These are phyloP conservation scores for Rhododendron mucronatum DNA, from an alignment of 148 eudicot species.

Conservation along the genomic window DNA sequence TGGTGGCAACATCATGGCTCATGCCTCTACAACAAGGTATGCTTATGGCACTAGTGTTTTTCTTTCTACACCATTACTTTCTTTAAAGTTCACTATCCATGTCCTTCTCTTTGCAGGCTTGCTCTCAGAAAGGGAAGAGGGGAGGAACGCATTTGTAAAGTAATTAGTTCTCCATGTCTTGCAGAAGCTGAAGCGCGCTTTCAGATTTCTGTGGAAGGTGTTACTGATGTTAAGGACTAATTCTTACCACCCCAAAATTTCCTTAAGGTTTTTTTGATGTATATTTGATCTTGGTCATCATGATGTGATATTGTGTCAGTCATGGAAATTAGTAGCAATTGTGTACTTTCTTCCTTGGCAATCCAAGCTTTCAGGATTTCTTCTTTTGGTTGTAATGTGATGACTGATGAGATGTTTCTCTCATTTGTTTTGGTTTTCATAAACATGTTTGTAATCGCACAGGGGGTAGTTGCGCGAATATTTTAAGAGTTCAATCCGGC, in stretches of 20 bases:
- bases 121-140: conserved; percentile 91
- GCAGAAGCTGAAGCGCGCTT: conserved; percentile 97
- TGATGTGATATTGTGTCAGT: conserved; percentile 5
- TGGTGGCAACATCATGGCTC: conserved; percentile 99
- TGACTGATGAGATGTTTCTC: not conserved
- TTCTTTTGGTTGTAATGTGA: conserved; percentile 3
- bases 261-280: not conserved
- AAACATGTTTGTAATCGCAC: not conserved
- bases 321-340: not conserved
- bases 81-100: not conserved
- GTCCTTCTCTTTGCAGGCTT: conserved; percentile 41
- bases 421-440: not conserved
- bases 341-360: not conserved
- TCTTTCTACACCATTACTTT: not conserved
- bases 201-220: conserved; percentile 75
- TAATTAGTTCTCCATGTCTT: conserved; percentile 92
- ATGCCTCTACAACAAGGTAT: conserved; percentile 94
- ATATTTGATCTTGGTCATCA: not conserved
- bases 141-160: conserved; percentile 92
- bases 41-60: conserved; percentile 5
- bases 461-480: not conserved
- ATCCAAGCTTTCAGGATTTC: not conserved
- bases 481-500: not conserved
- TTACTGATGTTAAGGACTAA: conserved; percentile 85
- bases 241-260: not conserved